Conservation (phyloP, 768 basidiomycete species). For the Leccinum imitatum region DNA sequence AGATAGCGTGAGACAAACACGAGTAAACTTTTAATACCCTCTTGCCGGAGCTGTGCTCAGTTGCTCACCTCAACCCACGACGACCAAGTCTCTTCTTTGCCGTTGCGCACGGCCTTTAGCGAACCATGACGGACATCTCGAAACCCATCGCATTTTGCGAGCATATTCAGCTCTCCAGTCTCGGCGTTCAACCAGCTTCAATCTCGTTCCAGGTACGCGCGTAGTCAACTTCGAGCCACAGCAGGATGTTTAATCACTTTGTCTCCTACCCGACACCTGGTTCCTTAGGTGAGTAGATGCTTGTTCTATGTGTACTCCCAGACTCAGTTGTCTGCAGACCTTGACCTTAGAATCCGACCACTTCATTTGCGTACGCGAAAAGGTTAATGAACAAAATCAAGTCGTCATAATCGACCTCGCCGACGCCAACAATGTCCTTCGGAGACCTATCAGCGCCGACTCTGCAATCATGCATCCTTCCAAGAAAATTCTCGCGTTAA, state of each 20-base stretch:
- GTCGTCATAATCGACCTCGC: slow-evolving; percentile 98
- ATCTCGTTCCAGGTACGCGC: slow-evolving; percentile 89
- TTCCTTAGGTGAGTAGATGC: slow-evolving; percentile 21
- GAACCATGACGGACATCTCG: slow-evolving; percentile 32
- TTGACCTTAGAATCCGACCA: slow-evolving; percentile 97
- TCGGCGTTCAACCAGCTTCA: slow-evolving; percentile 94
- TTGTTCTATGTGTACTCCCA: background rate
- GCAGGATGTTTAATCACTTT: slow-evolving; percentile 18
- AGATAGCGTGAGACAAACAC: slow-evolving; percentile 31
- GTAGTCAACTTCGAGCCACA: slow-evolving; percentile 34
- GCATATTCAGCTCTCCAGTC: slow-evolving; percentile 90
- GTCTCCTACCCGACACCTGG: background rate
- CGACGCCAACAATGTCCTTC: slow-evolving; percentile 96
- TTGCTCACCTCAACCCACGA: slow-evolving; percentile 24
- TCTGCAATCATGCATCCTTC: slow-evolving; percentile 98
- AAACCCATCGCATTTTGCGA: slow-evolving; percentile 90
- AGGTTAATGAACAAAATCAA: slow-evolving; percentile 92
- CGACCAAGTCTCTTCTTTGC: slow-evolving; percentile 16
- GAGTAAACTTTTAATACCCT: slow-evolving; percentile 27
- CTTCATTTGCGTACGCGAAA: slow-evolving; percentile 97
- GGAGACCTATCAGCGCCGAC: slow-evolving; percentile 96
- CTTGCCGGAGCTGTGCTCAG: slow-evolving; percentile 12
- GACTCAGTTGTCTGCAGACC: slow-evolving; percentile 48
- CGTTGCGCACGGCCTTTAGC: slow-evolving; percentile 16
- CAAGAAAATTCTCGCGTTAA: slow-evolving; percentile 95